A percentile compares a stretch with the other conserved stretches of the same genome.
These are phyloP conservation scores for Boletus rufocinnamomeus DNA, from an alignment of 768 basidiomycete genomes.

Conservation along the genomic window DNA sequence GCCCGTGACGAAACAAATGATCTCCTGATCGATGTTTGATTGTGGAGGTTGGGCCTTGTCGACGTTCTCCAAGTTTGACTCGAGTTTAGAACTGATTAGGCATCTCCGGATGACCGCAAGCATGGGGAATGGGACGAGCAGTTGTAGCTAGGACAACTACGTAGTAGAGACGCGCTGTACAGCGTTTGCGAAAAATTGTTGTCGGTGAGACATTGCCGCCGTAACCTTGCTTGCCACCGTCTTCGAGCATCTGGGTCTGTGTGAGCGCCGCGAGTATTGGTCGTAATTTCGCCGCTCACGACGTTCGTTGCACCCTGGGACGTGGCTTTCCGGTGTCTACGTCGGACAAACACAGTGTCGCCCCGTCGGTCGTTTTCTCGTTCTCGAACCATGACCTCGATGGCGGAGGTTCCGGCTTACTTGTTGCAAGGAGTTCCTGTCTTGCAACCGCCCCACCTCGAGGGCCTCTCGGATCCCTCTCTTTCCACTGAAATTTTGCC, in stretches of 20 bases:
- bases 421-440: slow-evolving; percentile 72
- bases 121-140: slow-evolving; percentile 4
- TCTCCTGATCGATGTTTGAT: slow-evolving; percentile 12
- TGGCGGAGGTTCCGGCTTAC: slow-evolving; percentile 67
- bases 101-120: not conserved
- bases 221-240: slow-evolving; percentile 26
- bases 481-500: slow-evolving; percentile 90
- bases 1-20: slow-evolving; percentile 7
- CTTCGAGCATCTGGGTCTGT: slow-evolving; percentile 18
- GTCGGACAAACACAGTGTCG: slow-evolving; percentile 18
- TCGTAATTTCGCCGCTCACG: slow-evolving; percentile 24
- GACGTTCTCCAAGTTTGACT: not conserved
- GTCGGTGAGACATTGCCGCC: slow-evolving; percentile 24
- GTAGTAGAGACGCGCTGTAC: slow-evolving; percentile 11
- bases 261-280: slow-evolving; percentile 24
- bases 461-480: slow-evolving; percentile 65
- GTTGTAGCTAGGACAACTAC: slow-evolving; percentile 19
- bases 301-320: slow-evolving; percentile 24
- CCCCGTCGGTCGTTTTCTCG: slow-evolving; percentile 26
- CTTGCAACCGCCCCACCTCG: slow-evolving; percentile 77
- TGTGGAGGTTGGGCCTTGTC: not conserved
- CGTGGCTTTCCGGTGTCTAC: slow-evolving; percentile 21
- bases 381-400: slow-evolving; percentile 62
- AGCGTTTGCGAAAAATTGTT: slow-evolving; percentile 26
- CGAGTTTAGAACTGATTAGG: not conserved